phyloP scores from a whole-genome alignment of 176 grass and related monocot genomes.

The Chrysopogon serrulatus region DNA sequence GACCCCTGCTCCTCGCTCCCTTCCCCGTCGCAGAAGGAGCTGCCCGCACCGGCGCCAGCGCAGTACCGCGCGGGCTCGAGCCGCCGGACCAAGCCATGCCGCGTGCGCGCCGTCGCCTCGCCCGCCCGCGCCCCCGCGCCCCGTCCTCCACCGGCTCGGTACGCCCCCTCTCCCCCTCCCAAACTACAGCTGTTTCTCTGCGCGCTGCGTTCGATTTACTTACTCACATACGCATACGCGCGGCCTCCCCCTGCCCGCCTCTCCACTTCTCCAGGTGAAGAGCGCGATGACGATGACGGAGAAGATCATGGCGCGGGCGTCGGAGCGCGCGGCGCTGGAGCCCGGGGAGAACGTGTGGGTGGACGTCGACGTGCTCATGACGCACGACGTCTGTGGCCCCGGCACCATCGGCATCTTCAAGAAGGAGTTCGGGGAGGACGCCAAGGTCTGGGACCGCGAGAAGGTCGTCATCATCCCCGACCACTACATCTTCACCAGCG shows the following conservation, averaged over 20 bases:
- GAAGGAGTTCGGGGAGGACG: constrained; percentile 81
- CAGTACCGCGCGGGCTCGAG: constrained; percentile 35
- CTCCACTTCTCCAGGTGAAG: constrained; percentile 59
- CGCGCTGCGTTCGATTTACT: not conserved
- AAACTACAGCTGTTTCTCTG: not conserved
- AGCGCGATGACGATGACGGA: constrained; percentile 89
- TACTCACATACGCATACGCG: not conserved
- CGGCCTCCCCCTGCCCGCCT: not conserved
- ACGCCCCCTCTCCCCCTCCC: not conserved
- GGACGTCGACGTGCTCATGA: constrained; percentile 95
- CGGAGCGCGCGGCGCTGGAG: constrained; percentile 62
- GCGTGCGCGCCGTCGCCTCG: constrained; percentile 54
- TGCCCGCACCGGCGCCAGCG: constrained; percentile 26
- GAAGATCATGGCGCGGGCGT: constrained; percentile 89
- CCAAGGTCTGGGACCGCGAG: constrained; percentile 90
- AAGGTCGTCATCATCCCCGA: constrained; percentile 96
- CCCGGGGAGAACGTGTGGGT: constrained; percentile 98
- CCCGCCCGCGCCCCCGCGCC: constrained; percentile 50
- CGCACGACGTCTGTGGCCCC: constrained; percentile 80
- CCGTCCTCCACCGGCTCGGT: constrained; percentile 79
- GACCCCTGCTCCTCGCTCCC: not conserved
- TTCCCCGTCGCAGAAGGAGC: constrained; percentile 50
- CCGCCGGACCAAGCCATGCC: constrained; percentile 7
- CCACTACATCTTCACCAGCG: constrained; percentile 91
- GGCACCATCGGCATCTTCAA: constrained; percentile 93